Base-by-base conservation (phyloP, 768 basidiomycete species). In the Paxillus involutus region DNA sequence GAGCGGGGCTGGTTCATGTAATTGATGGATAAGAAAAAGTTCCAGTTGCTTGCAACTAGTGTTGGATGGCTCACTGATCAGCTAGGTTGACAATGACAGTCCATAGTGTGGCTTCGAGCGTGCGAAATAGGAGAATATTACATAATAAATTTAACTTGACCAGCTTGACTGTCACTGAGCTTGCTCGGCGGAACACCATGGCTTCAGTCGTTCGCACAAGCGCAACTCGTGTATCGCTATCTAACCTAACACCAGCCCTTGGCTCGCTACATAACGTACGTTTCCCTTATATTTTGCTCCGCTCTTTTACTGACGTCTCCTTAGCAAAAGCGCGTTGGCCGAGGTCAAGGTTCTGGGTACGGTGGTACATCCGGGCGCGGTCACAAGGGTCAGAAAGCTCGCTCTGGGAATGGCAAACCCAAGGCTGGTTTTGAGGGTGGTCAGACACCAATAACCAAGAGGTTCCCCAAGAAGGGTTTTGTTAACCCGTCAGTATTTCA, bases 351-450 rank as follows among this genome's bases (percentile, higher is more conserved):
- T 30, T 94, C 93, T 3, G 89, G 89, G 26, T 83, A 89, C 54
- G 97, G 97, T 59, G 87, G 93, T 57, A 98, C 96, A 1, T 88
- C 95, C 10, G 93, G 93, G 59, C 82, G 93, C 51, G 97, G 97
- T 73, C 82, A 91, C 71, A 99, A 99, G 63, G 97, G 97, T 61
- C 94, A 96, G 72, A 95, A 94, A 55, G 88, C 97, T 36, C 85
- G 96, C 57, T 84, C 92, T 5, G 95, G 95, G 2, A 85, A 88
- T 54, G 91, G 93, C 5, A 89, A 92, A 61, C 86, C 83, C 30
- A 82, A 80, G 61, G 78, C 83, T 26, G 87, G 91, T 6, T 99
- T 98, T 59, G 97, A 98, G 71, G 97, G 97, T 67, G 97, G 97
- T 58, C 96, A 98, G 70, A 98, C 96, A 5, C 91, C 96, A 13